Percentiles rank a stretch among this genome's conserved stretches.
These are phyloP conservation scores for Cladorrhinum samala DNA, from an alignment of 495 filamentous ascomycete species.

Conservation along the genomic window DNA sequence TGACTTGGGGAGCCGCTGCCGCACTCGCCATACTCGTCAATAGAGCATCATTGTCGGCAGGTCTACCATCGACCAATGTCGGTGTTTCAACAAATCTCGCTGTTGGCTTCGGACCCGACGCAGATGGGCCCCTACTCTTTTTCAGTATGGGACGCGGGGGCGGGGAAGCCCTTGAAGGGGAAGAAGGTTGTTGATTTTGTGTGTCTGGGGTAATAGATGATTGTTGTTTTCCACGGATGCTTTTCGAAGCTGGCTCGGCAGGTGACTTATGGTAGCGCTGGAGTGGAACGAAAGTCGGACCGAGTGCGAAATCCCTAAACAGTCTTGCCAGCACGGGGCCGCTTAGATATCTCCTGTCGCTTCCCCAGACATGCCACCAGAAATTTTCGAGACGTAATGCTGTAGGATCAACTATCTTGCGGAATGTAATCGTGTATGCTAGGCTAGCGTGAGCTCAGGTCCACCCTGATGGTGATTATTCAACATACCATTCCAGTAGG, in stretches of 20 bases:
- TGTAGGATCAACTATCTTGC: conserved; percentile 45
- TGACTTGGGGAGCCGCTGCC: no score
- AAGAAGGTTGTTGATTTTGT: conserved; percentile 25
- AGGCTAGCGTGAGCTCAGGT: not conserved
- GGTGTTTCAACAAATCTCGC: conserved; percentile 47
- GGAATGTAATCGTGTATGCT: conserved; percentile 50
- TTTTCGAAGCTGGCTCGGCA: not conserved
- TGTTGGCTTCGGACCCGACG: conserved; percentile 43
- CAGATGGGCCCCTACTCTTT: conserved; percentile 46
- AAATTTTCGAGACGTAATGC: conserved; percentile 49
- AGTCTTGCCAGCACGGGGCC: conserved; percentile 41
- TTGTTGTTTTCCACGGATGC: conserved; percentile 11
- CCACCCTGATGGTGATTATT: not conserved
- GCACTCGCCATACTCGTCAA: no score
- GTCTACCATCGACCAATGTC: conserved; percentile 33
- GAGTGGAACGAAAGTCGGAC: conserved; percentile 43
- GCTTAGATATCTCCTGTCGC: conserved; percentile 38
- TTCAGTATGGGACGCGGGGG: conserved; percentile 45
- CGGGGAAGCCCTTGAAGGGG: conserved; percentile 27
- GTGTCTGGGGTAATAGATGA: not conserved
- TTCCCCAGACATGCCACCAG: conserved; percentile 54
- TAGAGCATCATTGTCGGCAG: conserved; percentile 14
- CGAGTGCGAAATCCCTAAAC: conserved; percentile 44
- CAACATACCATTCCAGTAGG: conserved; percentile 45
- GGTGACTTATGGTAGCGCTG: conserved; percentile 29